Base-by-base conservation (phyloP, 495 filamentous ascomycete species). In the Aspergillus sparsus region DNA sequence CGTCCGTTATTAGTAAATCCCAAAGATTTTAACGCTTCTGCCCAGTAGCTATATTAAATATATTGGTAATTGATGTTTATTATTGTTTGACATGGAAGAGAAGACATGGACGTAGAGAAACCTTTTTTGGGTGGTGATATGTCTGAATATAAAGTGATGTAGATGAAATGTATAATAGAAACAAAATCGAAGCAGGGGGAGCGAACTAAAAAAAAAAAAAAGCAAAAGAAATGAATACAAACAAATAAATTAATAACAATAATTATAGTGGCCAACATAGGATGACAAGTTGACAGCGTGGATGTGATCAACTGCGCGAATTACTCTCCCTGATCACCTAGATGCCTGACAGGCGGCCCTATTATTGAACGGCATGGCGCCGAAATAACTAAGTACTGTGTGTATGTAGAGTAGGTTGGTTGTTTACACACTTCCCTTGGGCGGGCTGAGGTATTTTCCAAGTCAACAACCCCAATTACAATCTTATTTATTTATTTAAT, bases 261-360 rank as follows among this genome's bases (percentile, higher is more conserved):
- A 27, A 27, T 27, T 1, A 27, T 27, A 27, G 21, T 27, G 21
- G 3, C 21, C 21, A 3, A 49, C 3, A 42, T 10, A 2, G 35
- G 31, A 52, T 36, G 34, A 32, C 12, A 49, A 13, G 21, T 12
- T 47, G 44, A 47, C 2, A 10, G 16, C 15, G n/a, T 16, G 6
- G 5, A 15, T 27, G 31, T 42, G 62, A 64, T 67, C 65, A 64
- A 49, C 65, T 64, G 65, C 62, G 62, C 65, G 65, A 67, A 63
- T 67, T 67, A 67, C 61, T 63, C 16, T 57, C 51, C 53, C 34
- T 57, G 63, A 54, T 31, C n/a, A 11, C 31, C 35, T 2, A 37
- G 51, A 35, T 31, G 37, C 37, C 36, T 42, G 16, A 42, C 27
- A 27, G 21, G 21, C 3, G 21, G 21, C 3, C 21, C 21, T 27